phyloP scores from a whole-genome alignment of 768 basidiomycete genomes.

The Podaxis sp. region DNA sequence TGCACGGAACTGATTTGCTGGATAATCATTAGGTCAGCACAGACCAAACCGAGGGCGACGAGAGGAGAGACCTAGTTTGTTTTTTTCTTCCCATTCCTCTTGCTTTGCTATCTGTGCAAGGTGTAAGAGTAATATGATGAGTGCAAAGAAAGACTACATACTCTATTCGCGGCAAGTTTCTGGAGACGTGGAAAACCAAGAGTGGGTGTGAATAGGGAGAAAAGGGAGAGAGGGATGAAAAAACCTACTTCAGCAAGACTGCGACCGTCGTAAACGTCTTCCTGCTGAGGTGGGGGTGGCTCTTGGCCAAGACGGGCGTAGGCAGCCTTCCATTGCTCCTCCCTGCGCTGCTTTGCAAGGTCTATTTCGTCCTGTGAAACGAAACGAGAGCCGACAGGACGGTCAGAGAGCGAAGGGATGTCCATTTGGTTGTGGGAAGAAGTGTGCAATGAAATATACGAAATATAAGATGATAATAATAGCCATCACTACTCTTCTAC shows the following conservation, averaged over 20 bases:
- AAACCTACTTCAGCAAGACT: conserved; percentile 81
- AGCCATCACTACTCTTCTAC: not conserved
- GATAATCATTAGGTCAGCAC: not conserved
- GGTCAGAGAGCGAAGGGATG: conserved; percentile 69
- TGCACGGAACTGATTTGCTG: conserved; percentile 86
- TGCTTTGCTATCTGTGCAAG: conserved; percentile 70
- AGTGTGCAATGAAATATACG: not conserved
- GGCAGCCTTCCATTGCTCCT: conserved; percentile 88
- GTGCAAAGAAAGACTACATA: conserved; percentile 26
- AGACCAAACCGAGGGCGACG: conserved; percentile 12
- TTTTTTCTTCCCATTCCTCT: conserved; percentile 92
- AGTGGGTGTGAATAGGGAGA: conserved; percentile 41
- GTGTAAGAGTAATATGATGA: not conserved
- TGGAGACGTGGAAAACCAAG: conserved; percentile 42
- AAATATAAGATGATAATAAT: not conserved
- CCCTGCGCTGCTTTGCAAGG: conserved; percentile 60
- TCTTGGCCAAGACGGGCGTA: conserved; percentile 86
- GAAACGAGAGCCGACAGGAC: conserved; percentile 79
- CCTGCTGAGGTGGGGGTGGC: conserved; percentile 70
- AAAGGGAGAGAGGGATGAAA: conserved; percentile 14
- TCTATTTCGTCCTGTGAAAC: conserved; percentile 79
- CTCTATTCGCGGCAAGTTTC: conserved; percentile 90
- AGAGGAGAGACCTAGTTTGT: conserved; percentile 51
- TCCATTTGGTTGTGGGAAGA: conserved; percentile 13
- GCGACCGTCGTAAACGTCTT: conserved; percentile 78